Conservation (phyloP, 352 stramenopile species). For the Pythium utonaiense region DNA sequence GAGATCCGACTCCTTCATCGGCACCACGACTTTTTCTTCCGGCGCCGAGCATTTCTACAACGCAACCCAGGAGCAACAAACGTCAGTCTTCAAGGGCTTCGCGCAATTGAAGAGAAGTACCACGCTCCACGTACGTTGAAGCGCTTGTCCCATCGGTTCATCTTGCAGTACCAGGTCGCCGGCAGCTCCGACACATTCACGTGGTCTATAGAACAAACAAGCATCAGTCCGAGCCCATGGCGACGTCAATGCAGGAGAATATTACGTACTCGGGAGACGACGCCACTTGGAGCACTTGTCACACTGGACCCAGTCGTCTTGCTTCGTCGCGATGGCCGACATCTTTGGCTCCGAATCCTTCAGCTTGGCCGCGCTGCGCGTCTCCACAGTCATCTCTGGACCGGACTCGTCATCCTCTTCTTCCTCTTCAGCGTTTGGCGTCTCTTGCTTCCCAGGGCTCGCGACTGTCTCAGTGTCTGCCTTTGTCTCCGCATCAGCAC, state of each 20-base stretch:
- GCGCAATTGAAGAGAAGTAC: too few species aligned
- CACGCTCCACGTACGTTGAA: slow-evolving; percentile 53
- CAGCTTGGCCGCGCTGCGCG: slow-evolving; percentile 43
- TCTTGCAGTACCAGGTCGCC: slow-evolving; percentile 81
- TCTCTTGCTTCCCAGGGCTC: slow-evolving; percentile 19
- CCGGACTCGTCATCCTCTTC: slow-evolving; percentile 19
- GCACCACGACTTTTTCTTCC: slow-evolving; percentile 63
- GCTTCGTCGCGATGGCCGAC: slow-evolving; percentile 56
- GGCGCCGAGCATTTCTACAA: slow-evolving; percentile 67
- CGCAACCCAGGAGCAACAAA: too few species aligned
- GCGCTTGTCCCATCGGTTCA: slow-evolving; percentile 80
- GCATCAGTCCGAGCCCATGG: not conserved
- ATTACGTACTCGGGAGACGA: slow-evolving; percentile 61
- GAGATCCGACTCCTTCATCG: slow-evolving; percentile 66
- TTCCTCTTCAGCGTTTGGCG: slow-evolving; percentile 10
- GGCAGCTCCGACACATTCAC: slow-evolving; percentile 75
- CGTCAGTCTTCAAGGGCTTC: too few species aligned
- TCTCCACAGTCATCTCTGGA: slow-evolving; percentile 43
- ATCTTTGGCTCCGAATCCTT: slow-evolving; percentile 48
- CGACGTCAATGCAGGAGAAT: not conserved
- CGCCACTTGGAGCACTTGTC: slow-evolving; percentile 86
- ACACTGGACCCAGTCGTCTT: slow-evolving; percentile 85
- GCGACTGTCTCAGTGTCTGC: slow-evolving; percentile 8
- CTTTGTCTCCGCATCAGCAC: not conserved
- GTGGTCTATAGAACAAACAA: slow-evolving; percentile 39